Evolutionary conservation across 176 grass and related monocot species (phyloP), one percentile per base, ranked within the genome.

Genomic region (Triticum turgidum): DNA sequence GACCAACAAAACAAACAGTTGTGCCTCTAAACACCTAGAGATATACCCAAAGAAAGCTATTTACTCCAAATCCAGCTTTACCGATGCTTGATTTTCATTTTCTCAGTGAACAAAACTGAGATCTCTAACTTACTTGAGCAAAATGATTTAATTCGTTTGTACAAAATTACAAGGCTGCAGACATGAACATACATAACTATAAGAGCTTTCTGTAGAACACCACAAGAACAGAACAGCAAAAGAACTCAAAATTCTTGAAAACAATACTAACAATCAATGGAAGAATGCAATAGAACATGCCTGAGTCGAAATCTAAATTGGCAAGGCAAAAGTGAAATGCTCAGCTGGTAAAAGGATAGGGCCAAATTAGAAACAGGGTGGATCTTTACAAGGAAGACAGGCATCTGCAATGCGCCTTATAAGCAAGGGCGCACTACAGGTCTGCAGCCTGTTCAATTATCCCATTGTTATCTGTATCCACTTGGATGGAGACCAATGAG

Each of bases 261-360:
- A 77, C 21, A 22, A 75, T 38, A 69, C 13, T 64, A n/a, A 47
- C 18, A 54, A 78, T 41, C 32, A 74, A 17, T 27, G 47, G 24
- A 79, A 87, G 24, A 79, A 45, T 35, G 20, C 22, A 80, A 73
- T 0, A 63, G 37, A 84, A 85, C 85, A 41, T 76, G 81, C 81
- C 80, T 0, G 12, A 15, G 20, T 6, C 15, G 44, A 83, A 73
- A 75, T 34, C 56, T 78, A 34, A 61, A 61, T 15, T 25, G 27
- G 81, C 21, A 69, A 29, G 24, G 33, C 56, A 79, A 65, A 66
- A 79, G 56, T 56, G 18, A 66, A 66, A 73, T 39, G 78, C 22
- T 12, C 65, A 42, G 42, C 56, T 73, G 73, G 52, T 65, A 83
- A 6, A 20, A 83, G 41, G 79, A 71, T 76, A 87, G 13, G 25